A percentile compares a stretch with the other conserved stretches of the same genome.
phyloP scores from a whole-genome alignment of 116 monocot genomes.

The Cymodocea nodosa region DNA sequence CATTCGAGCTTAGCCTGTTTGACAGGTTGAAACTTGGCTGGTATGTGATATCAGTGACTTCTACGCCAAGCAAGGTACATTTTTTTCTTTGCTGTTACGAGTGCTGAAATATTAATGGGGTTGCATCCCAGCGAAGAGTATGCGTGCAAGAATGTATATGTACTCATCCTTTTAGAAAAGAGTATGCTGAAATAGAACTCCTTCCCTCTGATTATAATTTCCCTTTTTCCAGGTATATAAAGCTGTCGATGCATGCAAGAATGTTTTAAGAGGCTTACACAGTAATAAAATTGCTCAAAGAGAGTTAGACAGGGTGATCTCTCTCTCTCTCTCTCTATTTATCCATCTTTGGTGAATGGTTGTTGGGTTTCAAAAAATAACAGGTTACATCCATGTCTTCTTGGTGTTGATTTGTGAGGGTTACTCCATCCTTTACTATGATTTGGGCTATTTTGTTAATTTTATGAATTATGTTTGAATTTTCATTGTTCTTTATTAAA shows the following conservation, averaged over 20 bases:
- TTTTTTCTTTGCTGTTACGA: background rate
- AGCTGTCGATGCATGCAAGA: slow-evolving; percentile 99
- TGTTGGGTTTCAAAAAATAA: no score
- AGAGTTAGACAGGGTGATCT: slow-evolving; percentile 83
- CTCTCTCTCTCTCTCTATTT: slow-evolving; percentile 4
- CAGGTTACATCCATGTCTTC: no score
- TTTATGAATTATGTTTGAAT: no score
- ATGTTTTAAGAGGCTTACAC: slow-evolving; percentile 80
- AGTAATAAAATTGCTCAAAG: slow-evolving; percentile 67
- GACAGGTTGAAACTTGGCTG: slow-evolving; percentile 85
- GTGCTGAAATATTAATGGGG: no score
- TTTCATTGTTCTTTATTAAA: no score
- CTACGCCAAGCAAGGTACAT: slow-evolving; percentile 91
- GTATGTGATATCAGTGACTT: slow-evolving; percentile 97
- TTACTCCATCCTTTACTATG: no score
- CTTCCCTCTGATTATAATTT: background rate
- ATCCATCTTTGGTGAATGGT: no score
- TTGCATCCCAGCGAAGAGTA: no score
- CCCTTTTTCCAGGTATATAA: slow-evolving; percentile 44
- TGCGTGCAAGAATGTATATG: no score
- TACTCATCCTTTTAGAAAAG: no score
- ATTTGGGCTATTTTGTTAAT: no score
- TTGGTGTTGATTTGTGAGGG: no score
- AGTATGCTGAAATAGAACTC: background rate
- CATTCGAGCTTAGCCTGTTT: slow-evolving; percentile 95